Conservation (phyloP, 495 filamentous ascomycete genomes). For the Penicillium steckii region DNA sequence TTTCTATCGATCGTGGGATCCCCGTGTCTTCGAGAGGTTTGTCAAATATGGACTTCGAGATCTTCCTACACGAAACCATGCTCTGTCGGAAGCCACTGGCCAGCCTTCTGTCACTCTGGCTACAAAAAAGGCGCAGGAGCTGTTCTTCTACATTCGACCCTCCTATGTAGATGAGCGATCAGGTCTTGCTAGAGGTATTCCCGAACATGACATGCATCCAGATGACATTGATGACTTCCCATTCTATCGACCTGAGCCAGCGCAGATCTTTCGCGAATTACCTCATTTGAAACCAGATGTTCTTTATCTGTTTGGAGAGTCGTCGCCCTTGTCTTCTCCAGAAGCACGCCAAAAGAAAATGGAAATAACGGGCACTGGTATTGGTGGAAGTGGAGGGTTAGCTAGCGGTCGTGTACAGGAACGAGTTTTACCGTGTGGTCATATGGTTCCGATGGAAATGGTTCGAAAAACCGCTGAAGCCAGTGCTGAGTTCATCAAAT, state of each 20-base stretch:
- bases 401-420: conserved; percentile 53
- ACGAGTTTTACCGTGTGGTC: conserved; percentile 2
- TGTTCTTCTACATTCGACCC: conserved; percentile 36
- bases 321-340: conserved; percentile 48
- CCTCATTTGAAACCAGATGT: conserved; percentile 61
- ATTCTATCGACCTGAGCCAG: conserved; percentile 68
- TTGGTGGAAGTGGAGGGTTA: conserved; percentile 64
- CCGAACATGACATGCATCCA: conserved; percentile 18
- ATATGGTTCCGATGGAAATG: conserved; percentile 5
- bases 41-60: conserved; percentile 53
- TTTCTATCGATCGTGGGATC: conserved; percentile 58
- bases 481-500: conserved; percentile 2
- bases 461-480: neutral
- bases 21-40: conserved; percentile 57
- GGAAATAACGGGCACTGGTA: conserved; percentile 54
- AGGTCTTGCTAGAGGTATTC: conserved; percentile 9
- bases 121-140: conserved; percentile 62
- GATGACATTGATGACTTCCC: conserved; percentile 37
- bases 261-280: conserved; percentile 53
- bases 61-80: conserved; percentile 44
- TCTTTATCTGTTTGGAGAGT: conserved; percentile 69
- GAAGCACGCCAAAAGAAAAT: conserved; percentile 52
- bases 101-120: conserved; percentile 47
- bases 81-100: neutral
- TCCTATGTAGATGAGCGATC: conserved; percentile 24